Conservation (phyloP, 2,329 filamentous ascomycete species). For the Cercospora sp. region DNA sequence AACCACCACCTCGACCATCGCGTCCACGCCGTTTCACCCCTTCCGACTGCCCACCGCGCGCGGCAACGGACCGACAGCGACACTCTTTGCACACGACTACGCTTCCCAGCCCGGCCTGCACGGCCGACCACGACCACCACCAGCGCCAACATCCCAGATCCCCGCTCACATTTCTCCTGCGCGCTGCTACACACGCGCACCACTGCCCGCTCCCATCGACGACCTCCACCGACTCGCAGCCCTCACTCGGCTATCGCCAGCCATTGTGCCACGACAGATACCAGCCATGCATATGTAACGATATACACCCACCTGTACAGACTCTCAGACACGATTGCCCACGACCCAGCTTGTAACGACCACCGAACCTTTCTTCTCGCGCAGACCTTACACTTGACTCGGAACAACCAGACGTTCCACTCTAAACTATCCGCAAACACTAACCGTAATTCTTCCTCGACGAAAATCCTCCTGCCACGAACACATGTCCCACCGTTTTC, state of each 20-base stretch:
- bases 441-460: neutral
- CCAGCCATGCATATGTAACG: neutral
- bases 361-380: neutral
- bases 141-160: neutral
- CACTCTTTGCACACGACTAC: slow-evolving; percentile 3
- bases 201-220: neutral
- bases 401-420: neutral
- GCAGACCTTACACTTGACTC: neutral
- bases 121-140: neutral
- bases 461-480: neutral
- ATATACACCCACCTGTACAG: neutral
- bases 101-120: slow-evolving; percentile 5
- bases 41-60: neutral
- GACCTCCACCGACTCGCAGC: neutral
- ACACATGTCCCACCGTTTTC: slow-evolving; percentile 4
- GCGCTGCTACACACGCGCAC: neutral
- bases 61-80: neutral
- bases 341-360: neutral
- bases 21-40: neutral
- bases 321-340: neutral
- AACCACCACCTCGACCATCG: neutral
- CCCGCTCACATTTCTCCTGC: neutral
- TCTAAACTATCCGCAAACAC: slow-evolving; percentile 1
- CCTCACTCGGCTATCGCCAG: neutral
- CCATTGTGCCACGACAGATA: neutral